Evolutionary conservation across 192 early-diverging fungal genomes (phyloP), one percentile per base, ranked within the genome.

Genomic region (Thamnidium elegans): DNA sequence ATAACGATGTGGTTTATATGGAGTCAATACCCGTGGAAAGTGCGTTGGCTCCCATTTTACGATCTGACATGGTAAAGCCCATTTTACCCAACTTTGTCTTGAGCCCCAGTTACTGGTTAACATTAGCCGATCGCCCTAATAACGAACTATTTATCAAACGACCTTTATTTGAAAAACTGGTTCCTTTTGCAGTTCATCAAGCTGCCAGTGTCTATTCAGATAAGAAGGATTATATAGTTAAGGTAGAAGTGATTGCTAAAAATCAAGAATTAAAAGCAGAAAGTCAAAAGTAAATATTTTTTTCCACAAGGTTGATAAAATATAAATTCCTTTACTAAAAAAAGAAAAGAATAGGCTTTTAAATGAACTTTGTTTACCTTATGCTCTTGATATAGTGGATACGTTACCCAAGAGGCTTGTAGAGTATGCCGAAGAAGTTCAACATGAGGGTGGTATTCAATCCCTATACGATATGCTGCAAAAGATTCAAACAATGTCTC

Each of bases 161-260:
- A 1, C 92, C 94, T 9, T 66, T 95, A 54, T 95, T 97, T 63
- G 79, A 83, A 42, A 83, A 80, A 8, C 77, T 97, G n/a, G 90
- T 97, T 9, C 94, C 94, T 7, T 92, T 94, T 78, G 91, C 89
- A 3, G 90, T 94, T 8, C 93, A 97, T 73, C 92, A 94, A 72
- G 91, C 92, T 3, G 89, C 86, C 10, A 92, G 90, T 47, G 79
- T 94, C 4, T 97, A 95, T 72, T 81, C 80, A 19, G 86, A 90
- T 71, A 86, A 91, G 26, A 90, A 90, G 67, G 91, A 94, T 43
- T 77, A 83, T 53, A 70, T 91, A 39, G 84, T 94, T 6, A 83
- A 82, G 42, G 82, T 84, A 39, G 83, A 83, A 23, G 81, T 93
- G 43, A 67, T 83, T 11, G 77, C 70, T 8, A 77, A 84, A 52